Percentiles rank a stretch among this genome's conserved stretches.
Conservation (phyloP, 2,329 filamentous ascomycete genomes). For the Paecilomyces sp. region DNA sequence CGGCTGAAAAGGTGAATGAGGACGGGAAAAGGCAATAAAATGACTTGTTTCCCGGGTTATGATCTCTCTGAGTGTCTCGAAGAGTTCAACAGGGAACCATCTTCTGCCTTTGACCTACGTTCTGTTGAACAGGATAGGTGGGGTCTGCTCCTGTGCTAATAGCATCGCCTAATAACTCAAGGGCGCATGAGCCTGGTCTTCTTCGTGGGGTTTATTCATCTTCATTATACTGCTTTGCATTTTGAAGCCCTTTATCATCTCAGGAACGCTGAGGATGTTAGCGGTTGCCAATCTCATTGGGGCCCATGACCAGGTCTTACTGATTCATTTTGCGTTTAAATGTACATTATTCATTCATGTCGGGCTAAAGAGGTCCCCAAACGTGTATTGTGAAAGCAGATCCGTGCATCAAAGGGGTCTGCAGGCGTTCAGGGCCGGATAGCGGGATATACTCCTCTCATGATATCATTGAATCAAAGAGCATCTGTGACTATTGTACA, state of each 20-base stretch:
- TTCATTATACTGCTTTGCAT: too few species aligned
- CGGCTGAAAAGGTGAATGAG: constrained; percentile 13
- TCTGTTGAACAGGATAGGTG: background rate
- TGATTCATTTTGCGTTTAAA: background rate
- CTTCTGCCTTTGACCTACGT: background rate
- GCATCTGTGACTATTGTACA: constrained; percentile 1
- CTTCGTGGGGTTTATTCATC: background rate
- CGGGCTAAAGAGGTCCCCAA: background rate
- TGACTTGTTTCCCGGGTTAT: background rate
- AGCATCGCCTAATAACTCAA: background rate
- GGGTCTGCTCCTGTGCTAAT: background rate
- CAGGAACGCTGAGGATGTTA: too few species aligned
- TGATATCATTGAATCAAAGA: background rate
- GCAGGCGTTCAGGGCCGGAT: background rate
- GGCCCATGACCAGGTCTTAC: background rate
- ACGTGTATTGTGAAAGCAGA: background rate
- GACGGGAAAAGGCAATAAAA: constrained; percentile 2
- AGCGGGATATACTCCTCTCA: background rate
- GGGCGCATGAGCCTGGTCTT: background rate
- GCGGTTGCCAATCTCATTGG: too few species aligned
- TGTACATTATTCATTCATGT: background rate
- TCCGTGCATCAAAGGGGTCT: background rate
- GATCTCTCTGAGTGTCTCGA: background rate
- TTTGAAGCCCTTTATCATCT: too few species aligned
- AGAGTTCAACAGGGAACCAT: background rate